Conservation (phyloP, 2,329 filamentous ascomycete species). For the Pseudogymnoascus sp. region DNA sequence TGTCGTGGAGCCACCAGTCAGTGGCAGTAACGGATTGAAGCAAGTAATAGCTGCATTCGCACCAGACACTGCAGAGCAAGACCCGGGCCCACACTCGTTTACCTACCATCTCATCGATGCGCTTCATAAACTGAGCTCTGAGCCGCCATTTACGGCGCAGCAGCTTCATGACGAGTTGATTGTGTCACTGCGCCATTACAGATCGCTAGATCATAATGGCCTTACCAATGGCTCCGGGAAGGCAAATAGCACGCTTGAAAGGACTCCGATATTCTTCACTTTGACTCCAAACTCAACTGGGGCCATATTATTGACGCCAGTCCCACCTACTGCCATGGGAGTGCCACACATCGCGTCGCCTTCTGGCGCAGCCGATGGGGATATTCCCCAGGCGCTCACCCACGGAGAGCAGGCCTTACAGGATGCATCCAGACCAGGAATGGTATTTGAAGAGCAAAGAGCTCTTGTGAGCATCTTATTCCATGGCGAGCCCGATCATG, state of each 20-base stretch:
- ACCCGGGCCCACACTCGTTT: conserved; percentile 47
- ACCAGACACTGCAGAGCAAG: conserved; percentile 42
- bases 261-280: conserved; percentile 46
- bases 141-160: conserved; percentile 50
- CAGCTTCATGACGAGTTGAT: conserved; percentile 50
- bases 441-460: conserved; percentile 55
- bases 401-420: conserved; percentile 20
- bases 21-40: conserved; percentile 50
- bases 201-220: conserved; percentile 34
- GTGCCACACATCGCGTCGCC: conserved; percentile 30
- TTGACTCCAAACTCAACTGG: conserved; percentile 48
- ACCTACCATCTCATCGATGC: conserved; percentile 51
- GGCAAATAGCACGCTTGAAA: conserved; percentile 26
- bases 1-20: conserved; percentile 42
- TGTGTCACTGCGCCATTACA: conserved; percentile 32
- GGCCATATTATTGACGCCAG: conserved; percentile 43
- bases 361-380: conserved; percentile 23
- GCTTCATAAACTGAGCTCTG: conserved; percentile 44
- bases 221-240: conserved; percentile 40
- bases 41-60: conserved; percentile 56
- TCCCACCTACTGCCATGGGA: conserved; percentile 19
- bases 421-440: conserved; percentile 34
- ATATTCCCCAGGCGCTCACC: conserved; percentile 18
- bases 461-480: conserved; percentile 62
- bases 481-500: conserved; percentile 56